A percentile compares a stretch with the other conserved stretches of the same genome.
These are phyloP conservation scores for Furcasterigmium furcatum DNA, from an alignment of 2,329 filamentous ascomycete genomes.

Conservation along the genomic window DNA sequence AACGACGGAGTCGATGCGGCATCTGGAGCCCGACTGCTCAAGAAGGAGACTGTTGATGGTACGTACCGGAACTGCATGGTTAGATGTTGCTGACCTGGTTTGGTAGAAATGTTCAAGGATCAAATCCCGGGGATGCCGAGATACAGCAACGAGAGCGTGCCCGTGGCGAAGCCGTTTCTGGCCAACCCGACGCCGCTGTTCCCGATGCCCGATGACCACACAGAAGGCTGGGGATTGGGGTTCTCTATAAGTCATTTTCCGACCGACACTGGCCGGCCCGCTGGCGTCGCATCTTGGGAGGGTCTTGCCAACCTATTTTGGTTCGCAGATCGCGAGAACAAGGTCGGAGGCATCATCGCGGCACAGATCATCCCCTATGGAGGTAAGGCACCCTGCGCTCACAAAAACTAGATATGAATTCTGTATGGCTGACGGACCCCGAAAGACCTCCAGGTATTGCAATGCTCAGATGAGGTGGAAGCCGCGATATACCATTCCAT, in stretches of 20 bases:
- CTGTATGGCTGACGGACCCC: no score
- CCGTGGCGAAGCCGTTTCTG: neutral
- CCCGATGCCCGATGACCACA: neutral
- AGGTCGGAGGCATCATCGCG: slow-evolving; percentile 1
- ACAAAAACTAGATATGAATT: no score
- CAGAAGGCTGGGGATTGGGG: slow-evolving; percentile 1
- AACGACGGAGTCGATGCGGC: neutral
- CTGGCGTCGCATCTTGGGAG: neutral
- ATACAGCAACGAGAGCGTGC: neutral
- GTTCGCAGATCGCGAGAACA: slow-evolving; percentile 1
- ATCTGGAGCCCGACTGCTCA: neutral
- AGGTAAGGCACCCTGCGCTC: neutral
- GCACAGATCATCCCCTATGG: slow-evolving; percentile 1
- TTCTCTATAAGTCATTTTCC: neutral
- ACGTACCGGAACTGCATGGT: neutral
- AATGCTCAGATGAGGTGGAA: slow-evolving; percentile 1
- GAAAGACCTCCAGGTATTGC: neutral
- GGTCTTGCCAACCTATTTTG: slow-evolving; percentile 2
- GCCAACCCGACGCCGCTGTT: neutral
- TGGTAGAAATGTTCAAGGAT: slow-evolving; percentile 3
- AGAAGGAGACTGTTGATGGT: neutral
- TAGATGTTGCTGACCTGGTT: neutral
- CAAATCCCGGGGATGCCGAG: neutral
- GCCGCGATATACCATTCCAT: neutral
- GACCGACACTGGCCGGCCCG: neutral